Evolutionary conservation across 2,329 filamentous ascomycete genomes (phyloP), one percentile per base, ranked within the genome.

Genomic region (Chaetomiaceae sp.): DNA sequence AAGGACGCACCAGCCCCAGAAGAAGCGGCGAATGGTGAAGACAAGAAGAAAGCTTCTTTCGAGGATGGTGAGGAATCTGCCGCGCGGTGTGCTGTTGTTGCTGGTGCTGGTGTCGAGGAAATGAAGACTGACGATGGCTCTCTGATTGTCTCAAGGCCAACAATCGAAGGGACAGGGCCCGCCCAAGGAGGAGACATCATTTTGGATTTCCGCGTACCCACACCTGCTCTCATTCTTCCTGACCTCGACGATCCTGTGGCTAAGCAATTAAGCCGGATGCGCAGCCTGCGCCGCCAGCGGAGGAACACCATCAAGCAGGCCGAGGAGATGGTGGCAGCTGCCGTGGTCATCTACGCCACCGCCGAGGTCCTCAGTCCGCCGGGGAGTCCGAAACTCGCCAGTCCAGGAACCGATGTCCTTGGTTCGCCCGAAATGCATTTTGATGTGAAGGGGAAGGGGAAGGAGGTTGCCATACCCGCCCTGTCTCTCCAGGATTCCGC

Each of bases 291-390:
- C 50, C 73, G 73, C 48, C 74, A 73, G 58, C 71, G 73, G 49
- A 75, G 70, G 53, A 67, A 73, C 53, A 70, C 71, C n/a, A 66
- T 76, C 30, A 71, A 70, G 33, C 67, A 73, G 14, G 74, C 73
- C 14, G 77, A 81, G 63, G 79, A 81, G 53, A 72, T 74, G 30
- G 66, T 80, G 29, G 78, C 78, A 30, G 75, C 78, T 30, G 78
- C 75, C 13, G 78, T 80, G 21, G 71, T 80, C 21, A 73, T 81
- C 18, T 78, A 78, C 56, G 77, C 79, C 34, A 71, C 77, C 8
- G 75, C 71, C 30, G 75, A 76, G 55, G 72, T 70, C 38, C 63
- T 79, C 53, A 75, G 72, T 52, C 73, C 73, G 41, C 68, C 67
- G 23, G 64, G 63, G 27, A 72, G 70, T 60, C 72, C 63, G 44